A percentile compares a stretch with the other conserved stretches of the same genome.
Conservation (phyloP, 116 monocot genomes). For the Thalassia testudinum region DNA sequence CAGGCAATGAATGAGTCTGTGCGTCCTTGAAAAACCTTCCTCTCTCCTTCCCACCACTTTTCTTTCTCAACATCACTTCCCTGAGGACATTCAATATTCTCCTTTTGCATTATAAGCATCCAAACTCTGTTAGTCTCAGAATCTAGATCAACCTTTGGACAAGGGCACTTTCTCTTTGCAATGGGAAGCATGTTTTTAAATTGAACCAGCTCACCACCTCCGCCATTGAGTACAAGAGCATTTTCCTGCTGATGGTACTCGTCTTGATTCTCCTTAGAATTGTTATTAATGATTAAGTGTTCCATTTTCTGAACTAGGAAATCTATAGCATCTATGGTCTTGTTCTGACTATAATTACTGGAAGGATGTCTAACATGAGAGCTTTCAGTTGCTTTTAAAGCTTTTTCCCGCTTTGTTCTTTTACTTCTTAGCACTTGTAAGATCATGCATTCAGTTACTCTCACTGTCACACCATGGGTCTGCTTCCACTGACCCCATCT, state of each 20-base stretch:
- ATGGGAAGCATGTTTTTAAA: slow-evolving; percentile 15
- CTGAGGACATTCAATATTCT: slow-evolving; percentile 15
- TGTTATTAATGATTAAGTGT: slow-evolving; percentile 26
- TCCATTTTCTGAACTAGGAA: slow-evolving; percentile 30
- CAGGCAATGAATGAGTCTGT: slow-evolving; percentile 76
- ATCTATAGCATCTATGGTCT: slow-evolving; percentile 28
- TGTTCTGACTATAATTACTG: too few relatives aligned
- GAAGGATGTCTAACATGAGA: too few relatives aligned
- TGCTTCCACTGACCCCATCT: too few relatives aligned
- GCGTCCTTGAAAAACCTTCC: slow-evolving; percentile 61
- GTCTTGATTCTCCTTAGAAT: background rate
- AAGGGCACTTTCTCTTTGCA: slow-evolving; percentile 30
- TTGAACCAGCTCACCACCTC: slow-evolving; percentile 29
- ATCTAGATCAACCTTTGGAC: slow-evolving; percentile 63
- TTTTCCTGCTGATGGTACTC: slow-evolving; percentile 6
- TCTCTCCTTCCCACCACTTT: slow-evolving; percentile 81
- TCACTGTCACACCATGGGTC: too few relatives aligned
- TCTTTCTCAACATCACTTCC: slow-evolving; percentile 33
- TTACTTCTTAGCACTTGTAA: too few relatives aligned
- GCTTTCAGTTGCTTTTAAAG: too few relatives aligned
- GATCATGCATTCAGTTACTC: too few relatives aligned
- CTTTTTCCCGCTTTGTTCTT: too few relatives aligned
- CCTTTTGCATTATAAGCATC: too few relatives aligned
- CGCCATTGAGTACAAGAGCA: slow-evolving; percentile 20
- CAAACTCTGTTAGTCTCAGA: too few relatives aligned